These are phyloP conservation scores for Candida vaughaniae DNA, from an alignment of 805 yeast species.

Conservation along the genomic window DNA sequence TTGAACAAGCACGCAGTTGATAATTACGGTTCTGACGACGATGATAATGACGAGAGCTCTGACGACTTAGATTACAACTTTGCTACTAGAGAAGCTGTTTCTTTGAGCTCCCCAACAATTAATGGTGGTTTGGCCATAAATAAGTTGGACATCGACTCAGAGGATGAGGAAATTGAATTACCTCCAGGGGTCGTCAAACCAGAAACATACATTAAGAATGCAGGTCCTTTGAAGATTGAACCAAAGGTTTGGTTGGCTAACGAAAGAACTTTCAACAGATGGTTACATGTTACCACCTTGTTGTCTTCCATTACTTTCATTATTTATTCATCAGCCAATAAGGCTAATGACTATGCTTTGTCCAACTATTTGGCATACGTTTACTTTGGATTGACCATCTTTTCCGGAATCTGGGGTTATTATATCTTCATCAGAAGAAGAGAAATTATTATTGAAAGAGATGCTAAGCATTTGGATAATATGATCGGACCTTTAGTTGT, in stretches of 20 bases:
- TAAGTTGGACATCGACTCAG: conserved; percentile 70
- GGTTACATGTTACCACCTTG: conserved; percentile 88
- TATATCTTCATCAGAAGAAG: conserved; percentile 69
- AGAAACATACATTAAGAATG: conserved; percentile 71
- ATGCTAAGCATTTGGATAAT: conserved; percentile 85
- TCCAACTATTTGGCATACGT: conserved; percentile 74
- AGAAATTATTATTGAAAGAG: conserved; percentile 71
- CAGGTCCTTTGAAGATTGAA: conserved; percentile 91
- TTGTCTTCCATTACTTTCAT: conserved; percentile 83
- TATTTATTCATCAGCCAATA: conserved; percentile 70
- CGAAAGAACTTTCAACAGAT: conserved; percentile 93
- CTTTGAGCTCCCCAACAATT: neutral
- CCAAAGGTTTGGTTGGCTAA: conserved; percentile 98
- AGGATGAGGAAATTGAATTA: conserved; percentile 74
- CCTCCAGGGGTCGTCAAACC: conserved; percentile 93
- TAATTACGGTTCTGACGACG: conserved; percentile 8
- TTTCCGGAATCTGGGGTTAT: conserved; percentile 90
- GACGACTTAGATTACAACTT: conserved; percentile 28
- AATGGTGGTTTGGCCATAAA: conserved; percentile 20
- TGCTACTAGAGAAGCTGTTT: conserved; percentile 3
- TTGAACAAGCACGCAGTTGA: conserved; percentile 4
- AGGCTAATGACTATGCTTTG: conserved; percentile 59
- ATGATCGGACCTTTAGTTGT: conserved; percentile 85
- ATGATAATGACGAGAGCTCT: conserved; percentile 20
- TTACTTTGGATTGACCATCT: conserved; percentile 78